These are phyloP conservation scores for Elsinoe perseae DNA, from an alignment of 2,329 filamentous ascomycete genomes.

Conservation along the genomic window DNA sequence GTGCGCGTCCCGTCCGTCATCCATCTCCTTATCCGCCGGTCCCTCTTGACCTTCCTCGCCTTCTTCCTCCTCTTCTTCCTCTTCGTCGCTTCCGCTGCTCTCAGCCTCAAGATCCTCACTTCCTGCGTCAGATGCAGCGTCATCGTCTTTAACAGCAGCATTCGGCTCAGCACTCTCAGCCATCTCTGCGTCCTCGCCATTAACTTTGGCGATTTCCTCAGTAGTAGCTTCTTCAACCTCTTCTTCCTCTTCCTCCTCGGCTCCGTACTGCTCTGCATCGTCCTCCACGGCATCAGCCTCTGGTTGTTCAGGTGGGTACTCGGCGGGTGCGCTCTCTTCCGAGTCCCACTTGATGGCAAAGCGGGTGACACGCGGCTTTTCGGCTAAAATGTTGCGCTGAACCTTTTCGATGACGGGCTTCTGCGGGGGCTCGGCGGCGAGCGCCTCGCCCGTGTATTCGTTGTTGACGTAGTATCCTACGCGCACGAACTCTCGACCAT, in stretches of 20 bases:
- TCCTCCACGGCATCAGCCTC: constrained; percentile 83
- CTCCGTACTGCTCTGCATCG: constrained; percentile 78
- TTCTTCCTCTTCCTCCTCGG: constrained; percentile 66
- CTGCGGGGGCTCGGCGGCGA: constrained; percentile 79
- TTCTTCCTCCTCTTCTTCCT: constrained; percentile 58
- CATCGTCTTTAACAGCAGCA: constrained; percentile 46
- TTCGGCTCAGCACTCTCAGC: constrained; percentile 55
- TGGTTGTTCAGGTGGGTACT: constrained; percentile 95
- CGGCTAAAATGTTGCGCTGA: constrained; percentile 81
- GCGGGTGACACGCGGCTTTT: constrained; percentile 94
- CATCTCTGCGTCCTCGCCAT: constrained; percentile 67
- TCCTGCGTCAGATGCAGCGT: constrained; percentile 63
- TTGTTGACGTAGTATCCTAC: constrained; percentile 99
- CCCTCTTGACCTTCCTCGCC: constrained; percentile 40
- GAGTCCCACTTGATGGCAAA: constrained; percentile 99
- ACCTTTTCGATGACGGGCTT: constrained; percentile 93
- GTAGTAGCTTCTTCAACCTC: constrained; percentile 53
- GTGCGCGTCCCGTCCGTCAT: neutral
- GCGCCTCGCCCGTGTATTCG: constrained; percentile 88
- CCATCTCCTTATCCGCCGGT: constrained; percentile 17
- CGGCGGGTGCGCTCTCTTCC: constrained; percentile 90
- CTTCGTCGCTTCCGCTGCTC: constrained; percentile 63
- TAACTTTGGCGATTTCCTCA: constrained; percentile 33
- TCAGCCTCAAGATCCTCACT: constrained; percentile 74
- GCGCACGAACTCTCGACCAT: constrained; percentile 91